Base-by-base conservation (phyloP, 176 grass and related monocot genomes). In the Eremochloa ophiuroides region DNA sequence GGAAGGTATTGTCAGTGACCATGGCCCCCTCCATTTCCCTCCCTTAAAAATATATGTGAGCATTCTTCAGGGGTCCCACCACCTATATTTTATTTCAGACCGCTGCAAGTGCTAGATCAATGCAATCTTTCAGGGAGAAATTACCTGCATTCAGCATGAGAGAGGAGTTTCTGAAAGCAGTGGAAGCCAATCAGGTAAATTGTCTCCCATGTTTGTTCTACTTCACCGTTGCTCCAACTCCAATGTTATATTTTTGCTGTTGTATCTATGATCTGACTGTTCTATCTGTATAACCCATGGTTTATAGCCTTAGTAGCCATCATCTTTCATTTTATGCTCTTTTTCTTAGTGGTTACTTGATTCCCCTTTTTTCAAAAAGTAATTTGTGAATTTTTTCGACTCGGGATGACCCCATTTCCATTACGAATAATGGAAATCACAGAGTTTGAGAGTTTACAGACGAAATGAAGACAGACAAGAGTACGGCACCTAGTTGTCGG, bases 121-220 rank as follows among this genome's bases (percentile, higher is more conserved):
- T 98, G 92, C 88, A 86, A 62, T 91, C 89, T 84, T 98, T 98
- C 58, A 94, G 92, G 82, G 86, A 93, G 85, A 95, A 93, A 73
- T 68, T 95, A 75, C 95, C 95, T 53, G 90, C 92, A 72, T 91
- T 89, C 75, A 95, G 86, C 85, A 75, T 88, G 72, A 89, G 92
- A 82, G 88, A 93, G 78, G 84, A 82, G 44, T 93, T 98, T 89
- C 78, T 98, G 75, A 91, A 91, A 86, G 88, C 88, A 85, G 82
- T 95, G 40, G 84, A 72, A 71, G 66, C 84, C 26, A 98, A 91
- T 85, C 95, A 98, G 88, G 95, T 95, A 86, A 85, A 23, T 22
- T 63, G 22, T n/a, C 42, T 79, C 60, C 62, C 51, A 50, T 29
- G 22, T 77, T 76, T 81, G n/a, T 75, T 75, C 18, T 75, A 50